Percentiles rank a stretch among this genome's conserved stretches.
Evolutionary conservation across 305 asterid species (phyloP).

Genomic region (Fraxinus ornus): DNA sequence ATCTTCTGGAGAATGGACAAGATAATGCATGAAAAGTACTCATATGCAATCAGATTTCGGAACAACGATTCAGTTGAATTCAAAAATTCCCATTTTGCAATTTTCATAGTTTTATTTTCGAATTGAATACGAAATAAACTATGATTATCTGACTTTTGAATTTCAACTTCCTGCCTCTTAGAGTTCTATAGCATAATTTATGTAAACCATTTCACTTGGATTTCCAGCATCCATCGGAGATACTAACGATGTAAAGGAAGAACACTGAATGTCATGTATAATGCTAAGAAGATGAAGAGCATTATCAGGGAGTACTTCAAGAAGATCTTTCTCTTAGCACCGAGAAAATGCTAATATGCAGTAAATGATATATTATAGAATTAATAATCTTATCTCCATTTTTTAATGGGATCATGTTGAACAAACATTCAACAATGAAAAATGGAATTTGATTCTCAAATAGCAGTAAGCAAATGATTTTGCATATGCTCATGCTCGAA

Average conservation of each 20-base stretch:
- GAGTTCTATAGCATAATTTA: too few species aligned
- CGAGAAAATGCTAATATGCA: too few species aligned
- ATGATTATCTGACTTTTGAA: too few species aligned
- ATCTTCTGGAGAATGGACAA: neutral
- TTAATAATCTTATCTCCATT: neutral
- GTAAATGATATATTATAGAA: neutral
- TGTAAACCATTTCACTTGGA: too few species aligned
- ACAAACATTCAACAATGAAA: neutral
- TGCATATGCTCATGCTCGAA: neutral
- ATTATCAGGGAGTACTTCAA: too few species aligned
- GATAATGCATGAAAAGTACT: neutral
- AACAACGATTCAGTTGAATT: neutral
- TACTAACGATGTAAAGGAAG: too few species aligned
- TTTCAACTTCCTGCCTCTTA: too few species aligned
- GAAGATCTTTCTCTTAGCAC: too few species aligned
- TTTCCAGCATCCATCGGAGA: too few species aligned
- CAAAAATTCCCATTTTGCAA: neutral
- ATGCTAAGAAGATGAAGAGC: too few species aligned
- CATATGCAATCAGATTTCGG: neutral
- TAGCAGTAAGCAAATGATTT: neutral
- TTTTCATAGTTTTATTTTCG: neutral
- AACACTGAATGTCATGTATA: too few species aligned
- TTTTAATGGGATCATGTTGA: neutral
- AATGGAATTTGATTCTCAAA: neutral
- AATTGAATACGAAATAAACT: neutral